Evolutionary conservation across 345 rosid species (phyloP).

Genomic region (Rhodomyrtus tomentosa): DNA sequence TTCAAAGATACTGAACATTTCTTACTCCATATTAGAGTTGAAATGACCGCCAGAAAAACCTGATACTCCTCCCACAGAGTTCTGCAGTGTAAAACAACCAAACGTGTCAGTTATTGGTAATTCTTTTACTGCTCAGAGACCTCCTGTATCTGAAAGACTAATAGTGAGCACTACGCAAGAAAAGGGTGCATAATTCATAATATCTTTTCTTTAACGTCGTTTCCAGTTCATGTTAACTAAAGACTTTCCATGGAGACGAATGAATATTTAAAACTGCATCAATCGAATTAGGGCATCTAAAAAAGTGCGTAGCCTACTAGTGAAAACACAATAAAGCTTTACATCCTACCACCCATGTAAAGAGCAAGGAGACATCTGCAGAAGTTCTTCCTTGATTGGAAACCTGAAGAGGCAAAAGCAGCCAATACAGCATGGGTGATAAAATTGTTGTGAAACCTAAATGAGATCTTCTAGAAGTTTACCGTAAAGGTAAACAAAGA

Average conservation of each 20-base stretch:
- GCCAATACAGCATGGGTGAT: neutral
- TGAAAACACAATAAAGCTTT: neutral
- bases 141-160: neutral
- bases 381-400: slow-evolving; percentile 50
- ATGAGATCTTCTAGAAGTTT: neutral
- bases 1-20: neutral
- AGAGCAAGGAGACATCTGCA: slow-evolving; percentile 73
- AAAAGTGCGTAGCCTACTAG: neutral
- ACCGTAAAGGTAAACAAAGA: slow-evolving; percentile 80
- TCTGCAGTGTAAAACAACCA: slow-evolving; percentile 29
- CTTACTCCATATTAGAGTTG: slow-evolving; percentile 68
- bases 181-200: neutral
- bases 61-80: slow-evolving; percentile 87
- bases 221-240: neutral
- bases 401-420: slow-evolving; percentile 31
- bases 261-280: neutral
- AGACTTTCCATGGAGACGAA: neutral
- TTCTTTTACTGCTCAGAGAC: neutral
- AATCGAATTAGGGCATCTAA: neutral
- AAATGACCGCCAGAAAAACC: slow-evolving; percentile 71
- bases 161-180: neutral
- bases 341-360: slow-evolving; percentile 81
- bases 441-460: neutral
- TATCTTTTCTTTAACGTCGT: neutral
- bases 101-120: neutral